phyloP scores from a whole-genome alignment of 179 eudicot species.

The Actinidia chinensis region DNA sequence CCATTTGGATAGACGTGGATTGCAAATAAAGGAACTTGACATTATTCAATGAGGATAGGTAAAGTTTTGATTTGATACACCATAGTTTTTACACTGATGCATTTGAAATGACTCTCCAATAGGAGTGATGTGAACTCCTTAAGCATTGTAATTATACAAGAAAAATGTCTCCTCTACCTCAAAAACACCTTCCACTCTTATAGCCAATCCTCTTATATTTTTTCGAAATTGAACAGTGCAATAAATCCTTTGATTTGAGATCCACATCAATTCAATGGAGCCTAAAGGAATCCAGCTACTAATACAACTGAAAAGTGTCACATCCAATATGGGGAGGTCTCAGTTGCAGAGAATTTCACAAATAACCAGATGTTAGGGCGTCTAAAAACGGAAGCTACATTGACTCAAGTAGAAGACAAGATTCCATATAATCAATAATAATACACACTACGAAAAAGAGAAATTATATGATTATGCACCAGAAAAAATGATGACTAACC shows the following conservation, averaged over 20 bases:
- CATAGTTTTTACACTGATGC: too few species aligned
- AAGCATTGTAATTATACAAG: too few species aligned
- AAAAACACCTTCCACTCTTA: too few species aligned
- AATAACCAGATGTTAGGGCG: not conserved
- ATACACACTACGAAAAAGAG: not conserved
- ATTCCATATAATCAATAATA: not conserved
- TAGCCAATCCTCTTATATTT: too few species aligned
- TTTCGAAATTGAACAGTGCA: too few species aligned
- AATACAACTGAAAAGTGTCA: conserved; percentile 4
- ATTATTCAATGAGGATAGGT: too few species aligned
- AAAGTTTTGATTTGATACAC: too few species aligned
- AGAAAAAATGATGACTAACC: not conserved
- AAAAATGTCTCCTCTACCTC: too few species aligned
- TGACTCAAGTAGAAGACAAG: not conserved
- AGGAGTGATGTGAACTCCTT: too few species aligned
- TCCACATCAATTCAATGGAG: not conserved
- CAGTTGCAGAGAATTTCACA: not conserved
- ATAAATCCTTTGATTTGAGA: not conserved
- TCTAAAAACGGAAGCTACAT: not conserved
- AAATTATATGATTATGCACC: not conserved
- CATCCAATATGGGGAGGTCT: not conserved
- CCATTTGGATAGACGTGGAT: too few species aligned
- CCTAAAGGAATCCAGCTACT: not conserved
- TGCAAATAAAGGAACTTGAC: too few species aligned
- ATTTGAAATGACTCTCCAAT: too few species aligned